Evolutionary conservation across 129 eudicot species (phyloP), one percentile per base, ranked within the genome.

Genomic region (Pseudognaphalium luteoalbum): DNA sequence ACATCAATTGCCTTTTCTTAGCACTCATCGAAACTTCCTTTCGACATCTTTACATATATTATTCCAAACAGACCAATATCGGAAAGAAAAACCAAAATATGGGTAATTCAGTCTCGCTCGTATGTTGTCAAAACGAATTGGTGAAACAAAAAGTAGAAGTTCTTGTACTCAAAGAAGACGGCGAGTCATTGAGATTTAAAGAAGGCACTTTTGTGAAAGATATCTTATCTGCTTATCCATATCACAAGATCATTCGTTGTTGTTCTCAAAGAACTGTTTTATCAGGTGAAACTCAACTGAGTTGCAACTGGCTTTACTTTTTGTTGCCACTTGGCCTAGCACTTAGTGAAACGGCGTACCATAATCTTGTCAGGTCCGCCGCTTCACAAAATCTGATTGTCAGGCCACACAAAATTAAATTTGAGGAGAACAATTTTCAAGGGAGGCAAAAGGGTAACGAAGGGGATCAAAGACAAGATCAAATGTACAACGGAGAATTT

Each of bases 251-350:
- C 25, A 54, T 70, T 9, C 65, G 44, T 14, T 83, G 87, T 50
- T 68, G 75, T 44, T 75, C 87, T 0, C 34, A 79, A 22, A 83
- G 74, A 69, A 75, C 78, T 0, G 75, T 75, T 12, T 29, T 83
- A 50, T 29, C 71, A 6, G 54, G 14, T 7, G 76, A 77, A 52
- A 12, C 59, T 59, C 87, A 70, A 25, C 29, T 83, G 57, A 80
- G 75, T 42, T 66, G 30, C 74, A 75, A 83, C 30, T 72, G 70
- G 51, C 87, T 83, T 70, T 83, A 83, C 81, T 80, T 83, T 51
- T 75, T 83, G 78, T 75, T 83, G 71, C 87, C 87, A 7, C 71
- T 16, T 59, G 87, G 87, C 29, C 50, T 80, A 30, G 74, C 74
- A 52, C 71, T 79, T 1, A 70, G 75, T 66, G 82, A 82, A 64